Base-by-base conservation (phyloP, 2,329 filamentous ascomycete species). In the Elsinoe australis region DNA sequence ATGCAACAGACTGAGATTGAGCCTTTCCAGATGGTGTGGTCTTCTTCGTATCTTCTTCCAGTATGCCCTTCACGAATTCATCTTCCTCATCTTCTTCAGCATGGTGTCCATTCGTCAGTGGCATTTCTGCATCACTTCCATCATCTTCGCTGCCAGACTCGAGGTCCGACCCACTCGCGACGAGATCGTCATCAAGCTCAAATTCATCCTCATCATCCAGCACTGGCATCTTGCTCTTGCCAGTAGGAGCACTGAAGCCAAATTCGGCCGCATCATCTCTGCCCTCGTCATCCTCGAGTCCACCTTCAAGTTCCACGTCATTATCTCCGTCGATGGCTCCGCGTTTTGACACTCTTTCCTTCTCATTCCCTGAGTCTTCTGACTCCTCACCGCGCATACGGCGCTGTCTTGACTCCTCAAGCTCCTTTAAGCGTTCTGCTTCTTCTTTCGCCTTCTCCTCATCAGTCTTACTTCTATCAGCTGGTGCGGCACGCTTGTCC, bases 141-240 rank as follows among this genome's bases (percentile, higher is more conserved):
- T 59, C 63, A 7, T 34, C 45, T 60, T 67, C 15, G 65, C 56
- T 58, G 6, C 39, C 51, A 2, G 55, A 52, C 14, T 70, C 66
- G n/a, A 61, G 58, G 38, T 73, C 70, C 2, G 86, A 90, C 29
- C 81, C 85, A 56, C 82, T 89, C 9, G 88, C 88, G 26, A 95
- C 76, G 12, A 96, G 74, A 59, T 94, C 84, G 53, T 92, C 86
- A 51, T 96, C 90, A 53, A 95, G 81, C 19, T 90, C 63, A 58
- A 96, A 96, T 57, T 95, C 87, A 58, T 96, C 90, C 61, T 96
- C 90, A 56, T 95, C 90, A 55, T 95, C 88, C 26, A 94, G 82
- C 4, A 81, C 85, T 51, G 55, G 65, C 56, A 48, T 59, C 52
- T 57, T 56, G 2, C 53, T 51, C 10, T 47, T 51, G 35, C 60